phyloP scores from a whole-genome alignment of 1,139 yeast genomes.

The Nakaseomyces glabratus region DNA sequence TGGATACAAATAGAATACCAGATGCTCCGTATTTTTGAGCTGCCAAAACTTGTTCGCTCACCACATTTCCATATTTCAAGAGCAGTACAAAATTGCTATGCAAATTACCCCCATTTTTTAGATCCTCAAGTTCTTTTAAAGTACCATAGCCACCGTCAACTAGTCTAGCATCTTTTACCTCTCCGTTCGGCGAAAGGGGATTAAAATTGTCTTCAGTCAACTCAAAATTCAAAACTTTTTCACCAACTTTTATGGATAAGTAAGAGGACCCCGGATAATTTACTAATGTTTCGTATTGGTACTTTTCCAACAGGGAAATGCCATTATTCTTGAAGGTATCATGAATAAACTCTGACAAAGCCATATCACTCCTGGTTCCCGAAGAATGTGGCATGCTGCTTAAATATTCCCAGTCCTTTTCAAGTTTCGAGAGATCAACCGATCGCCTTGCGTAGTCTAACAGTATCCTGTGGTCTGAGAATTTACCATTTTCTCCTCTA shows the following conservation, averaged over 20 bases:
- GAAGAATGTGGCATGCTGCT: constrained; percentile 80
- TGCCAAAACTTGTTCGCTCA: constrained; percentile 44
- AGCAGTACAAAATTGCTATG: constrained; percentile 44
- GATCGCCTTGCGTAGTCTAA: constrained; percentile 40
- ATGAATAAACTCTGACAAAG: constrained; percentile 57
- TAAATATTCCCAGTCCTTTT: constrained; percentile 64
- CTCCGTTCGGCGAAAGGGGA: constrained; percentile 57
- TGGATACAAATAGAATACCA: constrained; percentile 44
- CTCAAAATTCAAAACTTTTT: constrained; percentile 1
- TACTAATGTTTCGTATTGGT: constrained; percentile 44
- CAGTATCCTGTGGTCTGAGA: constrained; percentile 45
- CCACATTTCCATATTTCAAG: constrained; percentile 49
- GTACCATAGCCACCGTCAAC: constrained; percentile 62
- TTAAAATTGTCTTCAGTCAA: constrained; percentile 44
- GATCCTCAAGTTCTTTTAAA: constrained; percentile 42
- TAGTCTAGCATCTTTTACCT: constrained; percentile 40
- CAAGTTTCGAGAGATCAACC: constrained; percentile 51
- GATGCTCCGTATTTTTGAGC: constrained; percentile 47
- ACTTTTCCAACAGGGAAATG: constrained; percentile 41
- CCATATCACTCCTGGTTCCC: constrained; percentile 77
- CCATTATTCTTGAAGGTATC: constrained; percentile 51
- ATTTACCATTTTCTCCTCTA: constrained; percentile 46
- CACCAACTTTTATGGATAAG: constrained; percentile 3
- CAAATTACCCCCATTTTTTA: constrained; percentile 34
- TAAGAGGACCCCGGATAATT: constrained; percentile 43